phyloP scores from a whole-genome alignment of 1,284 basidiomycete genomes.

The Pyrrhoderma noxium region DNA sequence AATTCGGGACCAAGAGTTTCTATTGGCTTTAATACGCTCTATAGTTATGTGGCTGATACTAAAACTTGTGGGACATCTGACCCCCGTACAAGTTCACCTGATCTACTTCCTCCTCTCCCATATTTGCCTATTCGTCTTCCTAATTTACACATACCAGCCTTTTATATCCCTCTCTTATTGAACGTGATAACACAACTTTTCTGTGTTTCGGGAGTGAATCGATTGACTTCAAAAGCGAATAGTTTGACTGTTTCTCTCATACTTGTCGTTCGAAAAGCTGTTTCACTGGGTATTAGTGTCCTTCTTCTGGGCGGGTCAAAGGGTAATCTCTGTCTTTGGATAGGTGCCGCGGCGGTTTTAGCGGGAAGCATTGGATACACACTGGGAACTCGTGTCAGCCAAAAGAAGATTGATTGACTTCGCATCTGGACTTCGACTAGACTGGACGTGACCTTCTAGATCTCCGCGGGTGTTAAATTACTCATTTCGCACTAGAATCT shows the following conservation, averaged over 20 bases:
- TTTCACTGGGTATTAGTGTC: conserved; percentile 74
- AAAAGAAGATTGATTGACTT: conserved; percentile 20
- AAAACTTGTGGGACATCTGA: conserved; percentile 30
- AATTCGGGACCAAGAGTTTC: conserved; percentile 34
- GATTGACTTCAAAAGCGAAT: conserved; percentile 73
- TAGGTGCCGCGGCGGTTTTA: conserved; percentile 61
- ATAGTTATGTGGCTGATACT: conserved; percentile 24
- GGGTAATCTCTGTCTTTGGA: conserved; percentile 46
- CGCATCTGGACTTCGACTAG: background rate
- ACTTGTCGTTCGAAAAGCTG: conserved; percentile 84
- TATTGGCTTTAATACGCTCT: conserved; percentile 20
- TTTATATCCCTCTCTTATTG: conserved; percentile 59
- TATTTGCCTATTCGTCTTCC: conserved; percentile 19
- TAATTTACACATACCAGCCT: conserved; percentile 44
- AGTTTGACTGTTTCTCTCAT: conserved; percentile 83
- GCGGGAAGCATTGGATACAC: conserved; percentile 70
- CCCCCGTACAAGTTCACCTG: conserved; percentile 19
- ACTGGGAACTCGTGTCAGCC: conserved; percentile 30
- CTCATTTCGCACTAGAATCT: no score
- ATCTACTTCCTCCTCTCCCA: conserved; percentile 5
- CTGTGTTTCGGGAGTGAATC: conserved; percentile 87
- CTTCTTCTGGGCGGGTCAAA: conserved; percentile 33
- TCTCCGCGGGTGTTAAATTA: no score
- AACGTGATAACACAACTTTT: conserved; percentile 85
- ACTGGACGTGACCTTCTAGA: no score